These are phyloP conservation scores for Pulveroboletus sp. DNA, from an alignment of 768 basidiomycete species.

Conservation along the genomic window DNA sequence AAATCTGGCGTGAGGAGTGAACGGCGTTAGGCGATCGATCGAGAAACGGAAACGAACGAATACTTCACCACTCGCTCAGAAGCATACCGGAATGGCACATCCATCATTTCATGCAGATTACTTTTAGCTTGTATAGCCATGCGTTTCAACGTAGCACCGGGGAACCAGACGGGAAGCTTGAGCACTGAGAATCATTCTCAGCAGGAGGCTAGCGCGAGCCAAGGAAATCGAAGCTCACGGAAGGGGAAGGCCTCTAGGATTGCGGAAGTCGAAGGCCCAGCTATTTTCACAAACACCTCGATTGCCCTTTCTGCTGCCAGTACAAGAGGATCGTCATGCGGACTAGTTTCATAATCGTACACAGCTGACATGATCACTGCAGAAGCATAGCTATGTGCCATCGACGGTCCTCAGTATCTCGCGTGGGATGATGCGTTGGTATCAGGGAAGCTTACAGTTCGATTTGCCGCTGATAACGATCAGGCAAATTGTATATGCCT, in stretches of 20 bases:
- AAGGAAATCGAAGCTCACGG: conserved; percentile 20
- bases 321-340: conserved; percentile 26
- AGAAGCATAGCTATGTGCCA: conserved; percentile 26
- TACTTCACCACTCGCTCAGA: conserved; percentile 20
- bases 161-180: conserved; percentile 32
- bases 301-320: conserved; percentile 30
- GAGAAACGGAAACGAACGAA: background rate
- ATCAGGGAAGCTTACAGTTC: conserved; percentile 25
- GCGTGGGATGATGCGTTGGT: background rate
- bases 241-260: conserved; percentile 31
- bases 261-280: conserved; percentile 23
- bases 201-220: background rate
- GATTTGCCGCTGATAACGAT: conserved; percentile 25
- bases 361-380: conserved; percentile 31
- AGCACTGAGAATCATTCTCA: conserved; percentile 23
- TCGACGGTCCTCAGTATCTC: conserved; percentile 1
- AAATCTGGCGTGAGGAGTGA: conserved; percentile 5
- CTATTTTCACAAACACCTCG: conserved; percentile 19
- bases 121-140: conserved; percentile 28
- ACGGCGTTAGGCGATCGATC: background rate
- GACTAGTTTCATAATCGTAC: conserved; percentile 30
- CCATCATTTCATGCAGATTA: conserved; percentile 26
- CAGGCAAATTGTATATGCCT: conserved; percentile 21
- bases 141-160: conserved; percentile 31
- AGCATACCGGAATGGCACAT: conserved; percentile 29